A percentile compares a stretch with the other conserved stretches of the same genome.
These are phyloP conservation scores for Dryas integrifolia DNA, from an alignment of 331 rosid genomes.

Conservation along the genomic window DNA sequence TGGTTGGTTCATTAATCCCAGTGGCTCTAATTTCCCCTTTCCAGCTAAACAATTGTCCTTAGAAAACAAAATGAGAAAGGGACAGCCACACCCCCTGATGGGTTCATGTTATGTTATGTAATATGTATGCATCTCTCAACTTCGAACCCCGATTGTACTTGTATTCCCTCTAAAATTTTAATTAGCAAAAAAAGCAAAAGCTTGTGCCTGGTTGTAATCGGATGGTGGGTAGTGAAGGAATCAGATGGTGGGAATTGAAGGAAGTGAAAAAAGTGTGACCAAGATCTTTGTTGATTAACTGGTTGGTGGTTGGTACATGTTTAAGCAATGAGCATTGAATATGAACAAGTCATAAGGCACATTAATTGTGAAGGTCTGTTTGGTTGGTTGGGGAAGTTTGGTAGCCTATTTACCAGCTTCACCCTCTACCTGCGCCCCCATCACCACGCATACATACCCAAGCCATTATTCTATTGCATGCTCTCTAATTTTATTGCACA, in stretches of 20 bases:
- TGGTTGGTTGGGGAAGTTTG: slow-evolving; percentile 7
- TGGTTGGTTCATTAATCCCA: slow-evolving; percentile 8
- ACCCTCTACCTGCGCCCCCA: not conserved
- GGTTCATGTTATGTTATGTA: not conserved
- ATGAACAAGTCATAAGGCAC: not conserved
- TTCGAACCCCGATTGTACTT: not conserved
- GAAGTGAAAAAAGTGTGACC: not conserved
- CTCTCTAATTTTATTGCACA: too few relatives aligned
- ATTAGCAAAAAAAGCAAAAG: not conserved
- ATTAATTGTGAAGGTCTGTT: not conserved
- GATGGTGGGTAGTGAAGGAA: not conserved
- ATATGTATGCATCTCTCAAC: too few relatives aligned
- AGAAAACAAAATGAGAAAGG: not conserved
- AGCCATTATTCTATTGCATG: too few relatives aligned
- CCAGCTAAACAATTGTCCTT: not conserved
- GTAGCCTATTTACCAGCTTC: slow-evolving; percentile 6
- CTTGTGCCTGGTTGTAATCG: not conserved
- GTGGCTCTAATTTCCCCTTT: not conserved
- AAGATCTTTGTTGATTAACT: not conserved
- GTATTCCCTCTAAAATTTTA: not conserved
- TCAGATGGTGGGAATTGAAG: not conserved
- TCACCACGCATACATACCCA: not conserved
- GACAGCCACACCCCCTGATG: not conserved
- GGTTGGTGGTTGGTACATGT: not conserved
- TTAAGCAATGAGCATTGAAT: too few relatives aligned